Percentiles rank a stretch among this genome's conserved stretches.
These are phyloP conservation scores for Globisporangium perplexum DNA, from an alignment of 352 stramenopile species.

Conservation along the genomic window DNA sequence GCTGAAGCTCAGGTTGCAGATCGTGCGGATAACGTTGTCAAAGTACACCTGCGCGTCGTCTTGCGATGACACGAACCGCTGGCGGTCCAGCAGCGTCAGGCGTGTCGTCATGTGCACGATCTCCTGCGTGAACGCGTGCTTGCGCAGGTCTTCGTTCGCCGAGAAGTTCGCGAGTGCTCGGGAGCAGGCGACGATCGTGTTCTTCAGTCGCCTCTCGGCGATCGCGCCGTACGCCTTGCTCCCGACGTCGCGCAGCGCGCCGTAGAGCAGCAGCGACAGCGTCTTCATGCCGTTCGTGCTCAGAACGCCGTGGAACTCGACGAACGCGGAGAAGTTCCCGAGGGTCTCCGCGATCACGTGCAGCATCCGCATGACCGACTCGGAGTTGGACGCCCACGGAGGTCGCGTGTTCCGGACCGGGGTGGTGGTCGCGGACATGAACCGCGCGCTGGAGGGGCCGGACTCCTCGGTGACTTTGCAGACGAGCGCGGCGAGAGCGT, in stretches of 20 bases:
- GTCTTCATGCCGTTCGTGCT: conserved; percentile 45
- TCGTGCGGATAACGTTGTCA: conserved; percentile 50
- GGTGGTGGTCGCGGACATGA: conserved; percentile 2
- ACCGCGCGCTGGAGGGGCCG: conserved; percentile 10
- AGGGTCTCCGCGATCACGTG: conserved; percentile 51
- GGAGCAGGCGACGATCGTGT: conserved; percentile 41
- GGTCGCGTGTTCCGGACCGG: not conserved
- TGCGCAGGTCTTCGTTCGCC: conserved; percentile 47
- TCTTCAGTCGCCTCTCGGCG: conserved; percentile 35
- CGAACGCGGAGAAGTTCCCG: conserved; percentile 59
- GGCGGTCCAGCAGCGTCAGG: conserved; percentile 38
- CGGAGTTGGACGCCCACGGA: conserved; percentile 7
- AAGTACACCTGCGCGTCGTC: conserved; percentile 27
- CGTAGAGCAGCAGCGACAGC: conserved; percentile 36
- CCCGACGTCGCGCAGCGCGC: conserved; percentile 39
- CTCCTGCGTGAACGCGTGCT: conserved; percentile 40
- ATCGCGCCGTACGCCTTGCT: conserved; percentile 26
- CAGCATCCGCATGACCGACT: conserved; percentile 25
- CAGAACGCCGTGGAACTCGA: conserved; percentile 53
- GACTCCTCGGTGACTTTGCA: conserved; percentile 38
- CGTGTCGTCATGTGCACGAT: conserved; percentile 48
- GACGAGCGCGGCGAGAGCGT: conserved; percentile 36
- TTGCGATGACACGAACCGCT: conserved; percentile 16
- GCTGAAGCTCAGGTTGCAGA: conserved; percentile 66
- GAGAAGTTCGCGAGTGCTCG: conserved; percentile 67